Evolutionary conservation across 2,329 filamentous ascomycete genomes (phyloP).

Genomic region (Cordyceps farinosa): DNA sequence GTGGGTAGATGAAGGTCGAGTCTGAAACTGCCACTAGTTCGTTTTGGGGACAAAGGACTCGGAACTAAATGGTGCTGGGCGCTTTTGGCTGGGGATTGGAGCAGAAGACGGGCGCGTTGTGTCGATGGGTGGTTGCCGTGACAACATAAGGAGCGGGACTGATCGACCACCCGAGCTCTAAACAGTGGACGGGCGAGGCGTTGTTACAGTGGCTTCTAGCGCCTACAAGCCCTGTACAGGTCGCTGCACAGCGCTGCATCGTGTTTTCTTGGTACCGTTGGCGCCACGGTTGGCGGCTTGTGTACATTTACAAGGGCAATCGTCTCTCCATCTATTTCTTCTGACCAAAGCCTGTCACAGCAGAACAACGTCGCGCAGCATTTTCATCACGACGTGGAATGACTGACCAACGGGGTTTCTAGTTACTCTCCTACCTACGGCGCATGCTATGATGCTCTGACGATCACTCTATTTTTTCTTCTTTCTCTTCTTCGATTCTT

Average conservation of each 20-base stretch:
- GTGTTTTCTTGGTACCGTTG: not conserved
- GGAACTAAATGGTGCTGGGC: not conserved
- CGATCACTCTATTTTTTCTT: not conserved
- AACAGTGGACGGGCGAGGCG: conserved; percentile 1
- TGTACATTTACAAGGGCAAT: not conserved
- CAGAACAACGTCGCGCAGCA: conserved; percentile 11
- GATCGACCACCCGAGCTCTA: conserved; percentile 1
- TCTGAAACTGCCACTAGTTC: conserved; percentile 18
- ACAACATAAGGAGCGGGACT: conserved; percentile 12
- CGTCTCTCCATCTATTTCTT: not conserved
- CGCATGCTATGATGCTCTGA: conserved; percentile 18
- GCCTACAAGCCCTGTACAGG: not conserved
- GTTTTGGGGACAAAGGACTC: not conserved
- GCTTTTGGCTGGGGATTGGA: not conserved
- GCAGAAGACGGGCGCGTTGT: not conserved
- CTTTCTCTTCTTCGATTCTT: not conserved
- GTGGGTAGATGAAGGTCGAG: conserved; percentile 1
- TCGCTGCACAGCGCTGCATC: not conserved
- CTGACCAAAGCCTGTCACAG: not conserved
- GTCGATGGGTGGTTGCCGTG: conserved; percentile 10
- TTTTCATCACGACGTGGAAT: conserved; percentile 12
- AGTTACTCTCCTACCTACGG: not conserved
- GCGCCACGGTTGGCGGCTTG: not conserved
- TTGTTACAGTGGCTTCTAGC: not conserved
- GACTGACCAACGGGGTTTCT: not conserved